Percentiles rank a stretch among this genome's conserved stretches.
Conservation (phyloP, 371 early-diverging fungal species). For the Funneliformis caledonium region DNA sequence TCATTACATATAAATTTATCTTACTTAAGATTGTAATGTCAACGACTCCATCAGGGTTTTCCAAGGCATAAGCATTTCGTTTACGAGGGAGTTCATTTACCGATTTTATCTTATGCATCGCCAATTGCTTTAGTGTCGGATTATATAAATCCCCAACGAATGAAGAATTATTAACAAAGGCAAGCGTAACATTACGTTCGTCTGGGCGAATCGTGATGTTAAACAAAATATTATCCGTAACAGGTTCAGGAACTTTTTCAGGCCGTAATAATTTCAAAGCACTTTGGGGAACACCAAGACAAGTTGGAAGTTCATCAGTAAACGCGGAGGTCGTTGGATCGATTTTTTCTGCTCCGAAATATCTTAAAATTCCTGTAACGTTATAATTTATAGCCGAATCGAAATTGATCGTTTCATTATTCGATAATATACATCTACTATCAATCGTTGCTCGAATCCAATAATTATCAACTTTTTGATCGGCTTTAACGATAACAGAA, state of each 20-base stretch:
- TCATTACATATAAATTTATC: not conserved
- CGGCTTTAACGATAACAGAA: slow-evolving; percentile 50
- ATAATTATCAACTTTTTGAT: slow-evolving; percentile 48
- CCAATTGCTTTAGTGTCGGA: not conserved
- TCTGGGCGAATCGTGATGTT: not conserved
- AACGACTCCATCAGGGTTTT: slow-evolving; percentile 41
- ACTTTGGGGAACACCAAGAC: not conserved
- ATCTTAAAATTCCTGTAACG: slow-evolving; percentile 8
- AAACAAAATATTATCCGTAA: not conserved
- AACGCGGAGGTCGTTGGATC: not conserved
- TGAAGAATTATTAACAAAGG: slow-evolving; percentile 4
- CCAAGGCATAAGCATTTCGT: not conserved
- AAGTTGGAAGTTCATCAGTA: not conserved
- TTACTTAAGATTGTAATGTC: slow-evolving; percentile 42
- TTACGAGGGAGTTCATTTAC: not conserved
- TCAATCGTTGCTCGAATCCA: slow-evolving; percentile 49
- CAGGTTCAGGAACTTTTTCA: not conserved
- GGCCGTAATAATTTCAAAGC: not conserved
- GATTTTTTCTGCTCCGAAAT: not conserved
- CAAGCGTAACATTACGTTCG: not conserved
- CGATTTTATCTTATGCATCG: not conserved
- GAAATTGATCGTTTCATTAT: not conserved
- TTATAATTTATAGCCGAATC: slow-evolving; percentile 5
- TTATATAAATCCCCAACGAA: not conserved
- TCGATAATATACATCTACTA: not conserved